Conservation (phyloP, 2,329 filamentous ascomycete genomes). For the Epichloe amarillans region DNA sequence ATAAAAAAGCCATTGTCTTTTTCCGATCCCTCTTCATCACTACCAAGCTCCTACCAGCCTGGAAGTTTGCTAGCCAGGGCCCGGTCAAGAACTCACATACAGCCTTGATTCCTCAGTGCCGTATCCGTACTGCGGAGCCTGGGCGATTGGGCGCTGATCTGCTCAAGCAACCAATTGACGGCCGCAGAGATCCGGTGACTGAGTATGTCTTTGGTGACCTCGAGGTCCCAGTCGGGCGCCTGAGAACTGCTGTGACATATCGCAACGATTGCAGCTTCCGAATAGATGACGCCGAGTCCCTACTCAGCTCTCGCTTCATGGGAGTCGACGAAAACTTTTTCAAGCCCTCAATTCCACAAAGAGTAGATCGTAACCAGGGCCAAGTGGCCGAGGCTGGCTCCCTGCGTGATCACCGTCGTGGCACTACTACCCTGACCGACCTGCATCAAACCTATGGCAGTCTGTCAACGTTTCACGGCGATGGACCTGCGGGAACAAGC, state of each 20-base stretch:
- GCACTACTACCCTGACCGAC: conserved; percentile 35
- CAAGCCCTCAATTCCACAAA: conserved; percentile 57
- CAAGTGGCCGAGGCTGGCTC: conserved; percentile 52
- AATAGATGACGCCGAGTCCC: conserved; percentile 78
- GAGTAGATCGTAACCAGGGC: conserved; percentile 24
- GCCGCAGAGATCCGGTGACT: conserved; percentile 37
- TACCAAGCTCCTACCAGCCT: conserved; percentile 70
- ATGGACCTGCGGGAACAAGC: conserved; percentile 63
- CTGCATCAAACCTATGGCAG: conserved; percentile 77
- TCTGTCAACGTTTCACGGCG: conserved; percentile 79
- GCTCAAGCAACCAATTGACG: conserved; percentile 33
- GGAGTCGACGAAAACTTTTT: conserved; percentile 82
- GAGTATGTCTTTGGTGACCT: conserved; percentile 72
- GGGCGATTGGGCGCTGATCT: conserved; percentile 49
- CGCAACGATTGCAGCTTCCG: conserved; percentile 82
- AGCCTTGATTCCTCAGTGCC: conserved; percentile 63
- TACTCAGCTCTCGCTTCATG: conserved; percentile 88
- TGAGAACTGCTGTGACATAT: conserved; percentile 72
- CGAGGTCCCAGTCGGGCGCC: conserved; percentile 73
- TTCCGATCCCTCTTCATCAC: conserved; percentile 86
- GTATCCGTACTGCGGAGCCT: conserved; percentile 53
- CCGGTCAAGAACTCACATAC: conserved; percentile 57
- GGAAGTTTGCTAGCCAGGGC: conserved; percentile 65
- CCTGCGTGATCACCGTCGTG: conserved; percentile 50
- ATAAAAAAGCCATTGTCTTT: conserved; percentile 93